Evolutionary conservation across 176 grass and related monocot species (phyloP).

Genomic region (Carex pumila): DNA sequence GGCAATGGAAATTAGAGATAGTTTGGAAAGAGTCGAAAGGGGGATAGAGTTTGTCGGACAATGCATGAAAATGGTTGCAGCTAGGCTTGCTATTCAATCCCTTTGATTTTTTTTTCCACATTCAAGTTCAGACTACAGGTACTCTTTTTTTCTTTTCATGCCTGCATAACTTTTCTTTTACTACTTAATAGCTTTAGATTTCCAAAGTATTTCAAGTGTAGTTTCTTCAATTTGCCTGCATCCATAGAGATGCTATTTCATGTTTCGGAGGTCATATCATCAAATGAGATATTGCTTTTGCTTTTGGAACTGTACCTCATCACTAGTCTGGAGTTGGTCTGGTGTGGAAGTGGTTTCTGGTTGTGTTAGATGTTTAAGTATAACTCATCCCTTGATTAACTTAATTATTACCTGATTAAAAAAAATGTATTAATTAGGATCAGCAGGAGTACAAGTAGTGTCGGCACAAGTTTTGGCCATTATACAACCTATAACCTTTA

Average conservation of each 20-base stretch:
- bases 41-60: slow-evolving; percentile 50
- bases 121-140: slow-evolving; percentile 80
- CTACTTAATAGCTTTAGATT: not conserved
- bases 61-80: slow-evolving; percentile 72
- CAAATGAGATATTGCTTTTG: not conserved
- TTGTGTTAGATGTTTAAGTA: not conserved
- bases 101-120: slow-evolving; percentile 59
- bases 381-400: not conserved
- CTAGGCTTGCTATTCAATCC: slow-evolving; percentile 86
- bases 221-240: not conserved
- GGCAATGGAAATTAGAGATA: slow-evolving; percentile 74
- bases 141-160: slow-evolving; percentile 1
- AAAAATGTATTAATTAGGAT: not conserved
- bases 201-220: not conserved
- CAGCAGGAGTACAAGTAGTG: not conserved
- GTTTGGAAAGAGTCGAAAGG: slow-evolving; percentile 47
- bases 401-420: not conserved
- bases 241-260: not conserved
- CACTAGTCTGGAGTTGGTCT: not conserved
- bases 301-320: not conserved
- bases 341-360: not conserved
- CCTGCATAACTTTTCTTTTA: not conserved
- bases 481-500: not conserved
- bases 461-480: not conserved
- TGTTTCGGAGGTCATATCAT: not conserved